Percentiles rank a stretch among this genome's conserved stretches.
Conservation (phyloP, 108 stramenopile species). For the Nitzschia putrida region DNA sequence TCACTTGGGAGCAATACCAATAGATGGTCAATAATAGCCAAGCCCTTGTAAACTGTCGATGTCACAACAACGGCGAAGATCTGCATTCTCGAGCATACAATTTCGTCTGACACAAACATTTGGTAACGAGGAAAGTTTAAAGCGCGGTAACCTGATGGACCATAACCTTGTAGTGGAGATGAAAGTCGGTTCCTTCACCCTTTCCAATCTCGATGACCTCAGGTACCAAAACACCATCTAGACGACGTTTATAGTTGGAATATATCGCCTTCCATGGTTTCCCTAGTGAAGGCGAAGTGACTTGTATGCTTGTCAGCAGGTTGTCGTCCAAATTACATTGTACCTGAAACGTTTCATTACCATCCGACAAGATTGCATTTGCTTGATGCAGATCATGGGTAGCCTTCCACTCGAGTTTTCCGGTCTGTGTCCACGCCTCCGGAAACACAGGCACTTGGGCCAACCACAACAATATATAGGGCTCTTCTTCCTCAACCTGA, state of each 20-base stretch:
- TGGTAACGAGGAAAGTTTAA: too few relatives aligned
- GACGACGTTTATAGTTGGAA: background rate
- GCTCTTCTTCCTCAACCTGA: slow-evolving; percentile 23
- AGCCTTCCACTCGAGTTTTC: background rate
- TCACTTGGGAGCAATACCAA: too few relatives aligned
- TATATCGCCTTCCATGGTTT: background rate
- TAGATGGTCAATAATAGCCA: too few relatives aligned
- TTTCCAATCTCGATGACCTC: slow-evolving; percentile 13
- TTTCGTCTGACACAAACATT: too few relatives aligned
- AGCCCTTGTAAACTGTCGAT: too few relatives aligned
- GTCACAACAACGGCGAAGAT: too few relatives aligned
- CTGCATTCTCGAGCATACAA: too few relatives aligned
- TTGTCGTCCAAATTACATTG: background rate
- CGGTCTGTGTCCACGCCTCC: background rate
- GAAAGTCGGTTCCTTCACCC: background rate
- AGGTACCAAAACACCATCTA: background rate
- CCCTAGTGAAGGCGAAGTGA: background rate
- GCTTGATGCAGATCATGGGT: background rate
- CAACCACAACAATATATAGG: slow-evolving; percentile 15
- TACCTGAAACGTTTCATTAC: background rate
- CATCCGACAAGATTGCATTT: background rate
- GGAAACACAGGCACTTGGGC: slow-evolving; percentile 1
- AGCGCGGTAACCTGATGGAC: background rate
- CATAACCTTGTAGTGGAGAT: background rate
- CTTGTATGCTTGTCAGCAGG: background rate